Evolutionary conservation across 495 filamentous ascomycete species (phyloP).

Genomic region (Poronia punctata): DNA sequence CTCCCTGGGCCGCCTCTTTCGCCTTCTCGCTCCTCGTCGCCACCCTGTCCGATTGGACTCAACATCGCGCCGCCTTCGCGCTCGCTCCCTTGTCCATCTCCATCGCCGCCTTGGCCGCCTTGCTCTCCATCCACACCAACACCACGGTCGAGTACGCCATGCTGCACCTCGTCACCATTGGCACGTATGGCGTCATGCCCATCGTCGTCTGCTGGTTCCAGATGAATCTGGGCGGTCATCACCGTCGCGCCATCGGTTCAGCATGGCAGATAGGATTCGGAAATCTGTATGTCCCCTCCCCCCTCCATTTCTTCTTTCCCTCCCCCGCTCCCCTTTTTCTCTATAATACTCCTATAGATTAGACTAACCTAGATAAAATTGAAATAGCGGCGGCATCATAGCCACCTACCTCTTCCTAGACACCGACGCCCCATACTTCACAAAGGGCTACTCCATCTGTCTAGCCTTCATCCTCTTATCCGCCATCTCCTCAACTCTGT

Average conservation of each 20-base stretch:
- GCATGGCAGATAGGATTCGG: constrained; percentile 91
- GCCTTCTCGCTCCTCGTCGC: constrained; percentile 70
- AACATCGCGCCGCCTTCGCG: constrained; percentile 71
- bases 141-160: constrained; percentile 59
- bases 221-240: constrained; percentile 87
- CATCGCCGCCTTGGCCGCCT: constrained; percentile 65
- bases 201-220: constrained; percentile 89
- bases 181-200: constrained; percentile 66
- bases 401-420: constrained; percentile 73
- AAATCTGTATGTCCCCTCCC: constrained; percentile 48
- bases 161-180: constrained; percentile 64
- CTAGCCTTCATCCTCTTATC: constrained; percentile 67
- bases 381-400: constrained; percentile 71
- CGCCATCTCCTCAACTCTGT: constrained; percentile 51
- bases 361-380: background rate
- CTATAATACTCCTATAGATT: background rate
- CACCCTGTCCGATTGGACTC: constrained; percentile 55
- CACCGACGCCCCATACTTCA: constrained; percentile 64
- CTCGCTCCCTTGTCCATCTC: constrained; percentile 55
- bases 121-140: constrained; percentile 59
- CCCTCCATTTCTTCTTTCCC: background rate
- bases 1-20: constrained; percentile 77
- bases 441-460: constrained; percentile 70
- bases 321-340: background rate
- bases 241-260: constrained; percentile 70